Base-by-base conservation (phyloP, 192 early-diverging fungal genomes). In the Paraglomus occultum region DNA sequence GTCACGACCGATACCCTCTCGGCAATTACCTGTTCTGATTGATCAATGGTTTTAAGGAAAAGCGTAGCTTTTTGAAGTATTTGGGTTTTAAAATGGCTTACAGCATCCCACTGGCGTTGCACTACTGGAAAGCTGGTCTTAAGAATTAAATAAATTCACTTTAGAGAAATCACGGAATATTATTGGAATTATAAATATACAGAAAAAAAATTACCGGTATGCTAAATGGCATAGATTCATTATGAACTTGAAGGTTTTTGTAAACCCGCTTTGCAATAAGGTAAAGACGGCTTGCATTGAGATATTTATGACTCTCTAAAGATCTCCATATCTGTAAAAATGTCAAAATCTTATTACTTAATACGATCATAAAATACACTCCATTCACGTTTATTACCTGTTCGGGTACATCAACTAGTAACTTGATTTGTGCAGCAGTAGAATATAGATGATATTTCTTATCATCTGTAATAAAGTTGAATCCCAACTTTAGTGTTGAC, bases 391-490 rank as follows among this genome's bases (percentile, higher is more conserved):
- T 58, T 12, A 12, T 57, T 78, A 93, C 91, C 82, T 94, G 92
- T 65, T 95, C 92, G 10, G 93, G 93, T 15, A 91, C 92, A 75
- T 92, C 89, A 6, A 91, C 91, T 39, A 95, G 63, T 7, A 94
- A 74, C 63, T 93, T 93, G 53, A 95, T 90, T 67, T 92, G 85
- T 2, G 91, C 89, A 15, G 92, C 91, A 38, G 87, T 81, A 0
- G 84, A 74, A 64, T 92, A 93, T 8, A 92, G 39, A 8, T 78
- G 68, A 51, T 72, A 66, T 66, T 86, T 83, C 67, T 77, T 81
- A 12, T 83, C 80, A 74, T 89, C 88, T 84, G 51, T 5, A 59
- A 52, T 42, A 63, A 23, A 38, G 31, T 31, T 1, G 3, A 17
- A 51, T 51, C 18, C 2, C 15, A 2, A 51, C 18, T 17, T 51